These are phyloP conservation scores for Artemisia tridentata DNA, from an alignment of 129 eudicot genomes.

Conservation along the genomic window DNA sequence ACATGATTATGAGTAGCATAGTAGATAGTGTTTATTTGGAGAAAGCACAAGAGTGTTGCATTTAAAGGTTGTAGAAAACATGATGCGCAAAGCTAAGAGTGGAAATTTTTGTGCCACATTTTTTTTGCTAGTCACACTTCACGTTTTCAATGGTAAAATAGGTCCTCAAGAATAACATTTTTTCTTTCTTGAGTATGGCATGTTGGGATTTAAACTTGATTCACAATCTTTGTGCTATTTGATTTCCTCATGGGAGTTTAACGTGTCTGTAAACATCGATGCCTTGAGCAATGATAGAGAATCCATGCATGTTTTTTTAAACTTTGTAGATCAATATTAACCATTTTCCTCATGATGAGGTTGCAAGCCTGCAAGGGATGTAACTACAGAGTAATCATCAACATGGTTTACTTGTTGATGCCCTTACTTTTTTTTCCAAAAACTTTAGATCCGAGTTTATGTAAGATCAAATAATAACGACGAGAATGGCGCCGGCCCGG, in stretches of 20 bases:
- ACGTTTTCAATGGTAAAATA: background rate
- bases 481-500: no score
- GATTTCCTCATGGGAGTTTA: background rate
- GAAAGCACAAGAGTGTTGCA: conserved; percentile 27
- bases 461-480: no score
- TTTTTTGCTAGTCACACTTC: conserved; percentile 15
- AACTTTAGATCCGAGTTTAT: no score
- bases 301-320: background rate
- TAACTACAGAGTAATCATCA: background rate
- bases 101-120: conserved; percentile 5
- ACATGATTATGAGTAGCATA: conserved; percentile 34
- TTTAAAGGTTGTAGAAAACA: conserved; percentile 20
- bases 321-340: no score
- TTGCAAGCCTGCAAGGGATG: background rate
- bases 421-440: no score
- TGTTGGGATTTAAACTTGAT: background rate
- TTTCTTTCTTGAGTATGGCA: background rate
- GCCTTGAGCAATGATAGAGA: background rate
- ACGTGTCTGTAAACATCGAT: background rate
- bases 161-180: background rate
- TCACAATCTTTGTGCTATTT: background rate
- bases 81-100: conserved; percentile 3
- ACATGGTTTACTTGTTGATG: background rate
- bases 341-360: conserved; percentile 1
- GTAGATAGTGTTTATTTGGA: conserved; percentile 28